Conservation (phyloP, 805 yeast genomes). For the Jamesozyma lodderae region DNA sequence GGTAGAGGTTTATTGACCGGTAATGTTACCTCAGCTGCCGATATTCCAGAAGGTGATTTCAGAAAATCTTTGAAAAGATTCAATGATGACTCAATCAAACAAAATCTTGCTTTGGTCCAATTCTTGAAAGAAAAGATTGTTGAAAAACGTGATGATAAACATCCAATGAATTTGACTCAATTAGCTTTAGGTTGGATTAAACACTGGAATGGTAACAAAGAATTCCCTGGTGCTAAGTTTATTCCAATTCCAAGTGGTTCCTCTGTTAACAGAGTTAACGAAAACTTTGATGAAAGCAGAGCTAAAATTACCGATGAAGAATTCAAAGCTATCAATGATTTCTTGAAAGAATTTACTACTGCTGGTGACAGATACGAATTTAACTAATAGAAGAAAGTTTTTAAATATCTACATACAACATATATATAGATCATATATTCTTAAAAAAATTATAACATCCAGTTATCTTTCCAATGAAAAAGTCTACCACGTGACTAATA, state of each 20-base stretch:
- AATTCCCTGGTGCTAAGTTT: slow-evolving; percentile 39
- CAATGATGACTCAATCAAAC: slow-evolving; percentile 43
- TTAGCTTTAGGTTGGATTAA: slow-evolving; percentile 60
- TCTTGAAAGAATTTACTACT: slow-evolving; percentile 37
- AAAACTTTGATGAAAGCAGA: slow-evolving; percentile 40
- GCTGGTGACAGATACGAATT: slow-evolving; percentile 47
- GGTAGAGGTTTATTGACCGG: slow-evolving; percentile 76
- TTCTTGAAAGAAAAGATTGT: slow-evolving; percentile 37
- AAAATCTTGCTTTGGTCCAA: slow-evolving; percentile 44
- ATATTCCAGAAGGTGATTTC: slow-evolving; percentile 49
- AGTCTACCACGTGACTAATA: too few species aligned
- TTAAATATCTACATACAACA: too few species aligned
- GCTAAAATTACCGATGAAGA: slow-evolving; percentile 47
- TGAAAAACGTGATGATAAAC: slow-evolving; percentile 42
- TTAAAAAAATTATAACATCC: too few species aligned
- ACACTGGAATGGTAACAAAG: slow-evolving; percentile 31
- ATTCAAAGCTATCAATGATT: slow-evolving; percentile 41
- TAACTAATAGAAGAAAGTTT: too few species aligned
- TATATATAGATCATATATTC: too few species aligned
- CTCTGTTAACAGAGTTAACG: slow-evolving; percentile 46
- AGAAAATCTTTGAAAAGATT: slow-evolving; percentile 48
- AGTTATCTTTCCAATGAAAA: too few species aligned
- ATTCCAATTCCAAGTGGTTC: slow-evolving; percentile 80
- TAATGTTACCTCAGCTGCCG: slow-evolving; percentile 35
- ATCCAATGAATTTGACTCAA: slow-evolving; percentile 50